phyloP scores from a whole-genome alignment of 371 early-diverging fungal genomes.

The Syncephalis plumigaleata region DNA sequence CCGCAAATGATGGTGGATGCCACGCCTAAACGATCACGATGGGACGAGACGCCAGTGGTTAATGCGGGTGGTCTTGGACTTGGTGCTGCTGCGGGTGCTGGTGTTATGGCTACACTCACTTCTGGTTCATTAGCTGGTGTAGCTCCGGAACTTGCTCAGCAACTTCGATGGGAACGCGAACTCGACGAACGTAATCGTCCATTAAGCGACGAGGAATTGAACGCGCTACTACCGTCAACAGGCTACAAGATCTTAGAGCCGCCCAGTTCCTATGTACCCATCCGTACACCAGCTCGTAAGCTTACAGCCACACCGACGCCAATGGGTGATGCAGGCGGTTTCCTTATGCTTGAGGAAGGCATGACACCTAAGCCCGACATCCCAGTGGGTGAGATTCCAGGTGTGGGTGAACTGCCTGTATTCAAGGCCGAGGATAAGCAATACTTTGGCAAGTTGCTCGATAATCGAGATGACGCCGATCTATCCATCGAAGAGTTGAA shows the following conservation, averaged over 20 bases:
- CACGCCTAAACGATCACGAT: constrained; percentile 49
- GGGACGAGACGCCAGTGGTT: constrained; percentile 69
- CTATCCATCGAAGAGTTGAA: constrained; percentile 77
- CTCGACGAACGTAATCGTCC: constrained; percentile 73
- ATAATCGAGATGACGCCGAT: constrained; percentile 66
- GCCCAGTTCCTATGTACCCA: constrained; percentile 78
- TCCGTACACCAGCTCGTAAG: constrained; percentile 91
- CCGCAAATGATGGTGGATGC: constrained; percentile 19
- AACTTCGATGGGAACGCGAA: constrained; percentile 67
- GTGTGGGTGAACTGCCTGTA: constrained; percentile 77
- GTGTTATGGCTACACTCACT: constrained; percentile 62
- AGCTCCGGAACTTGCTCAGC: constrained; percentile 37
- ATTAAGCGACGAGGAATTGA: constrained; percentile 83
- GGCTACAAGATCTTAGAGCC: constrained; percentile 88
- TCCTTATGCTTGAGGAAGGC: constrained; percentile 62
- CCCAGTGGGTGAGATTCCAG: constrained; percentile 67
- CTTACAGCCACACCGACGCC: constrained; percentile 89
- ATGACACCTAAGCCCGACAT: constrained; percentile 39
- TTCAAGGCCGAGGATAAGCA: constrained; percentile 95
- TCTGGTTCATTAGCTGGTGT: constrained; percentile 18
- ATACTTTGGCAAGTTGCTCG: constrained; percentile 83
- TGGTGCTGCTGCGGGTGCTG: constrained; percentile 55
- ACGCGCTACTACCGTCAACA: constrained; percentile 75
- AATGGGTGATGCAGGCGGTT: constrained; percentile 63
- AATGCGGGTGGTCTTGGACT: constrained; percentile 20